Base-by-base conservation (phyloP, 2,329 filamentous ascomycete species). In the Colletotrichum phormii region DNA sequence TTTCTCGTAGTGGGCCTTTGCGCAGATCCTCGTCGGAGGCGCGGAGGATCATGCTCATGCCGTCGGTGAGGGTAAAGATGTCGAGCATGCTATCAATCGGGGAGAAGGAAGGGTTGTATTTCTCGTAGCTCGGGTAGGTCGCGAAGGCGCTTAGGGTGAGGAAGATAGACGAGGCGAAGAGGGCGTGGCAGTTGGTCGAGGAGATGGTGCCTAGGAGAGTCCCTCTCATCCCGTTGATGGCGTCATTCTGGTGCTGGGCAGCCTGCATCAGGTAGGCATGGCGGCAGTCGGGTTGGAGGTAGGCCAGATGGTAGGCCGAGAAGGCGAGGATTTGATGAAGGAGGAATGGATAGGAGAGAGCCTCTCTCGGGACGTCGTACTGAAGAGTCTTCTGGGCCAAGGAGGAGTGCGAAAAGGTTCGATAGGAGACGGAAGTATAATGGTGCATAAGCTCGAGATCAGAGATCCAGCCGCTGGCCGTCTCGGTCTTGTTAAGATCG, bases 361-460 rank as follows among this genome's bases (percentile, higher is more conserved):
- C 79, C 5, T 81, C 67, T 33, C 76, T 76, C 0, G 78, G 78
- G 9, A 78, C 63, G 5, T 78, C 77, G 4, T 76, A 69, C 72
- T 82, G 80, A 5, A 73, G 71, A 5, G 71, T 49, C n/a, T 78
- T 77, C 31, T 71, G 64, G 9, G 67, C 58, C 1, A 79, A 74
- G 0, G 81, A 79, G 5, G 82, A 74, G 8, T 71, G 54, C 11
- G 67, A 73, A 5, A 73, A 73, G 0, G 80, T 81, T 13, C 75
- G 67, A 60, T 76, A 81, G 1, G 81, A 80, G 0, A 73, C 75
- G 6, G 79, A 75, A 4, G 79, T 80, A 66, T 79, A 83, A 49
- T 83, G 81, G 54, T 84, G 81, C 76, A 84, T 79, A 31, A 83
- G 76, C 68, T 82, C 79, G 12, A 84, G 79, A 63, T 84, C 82